These are phyloP conservation scores for Backusella westeae DNA, from an alignment of 192 early-diverging fungal species.

Conservation along the genomic window DNA sequence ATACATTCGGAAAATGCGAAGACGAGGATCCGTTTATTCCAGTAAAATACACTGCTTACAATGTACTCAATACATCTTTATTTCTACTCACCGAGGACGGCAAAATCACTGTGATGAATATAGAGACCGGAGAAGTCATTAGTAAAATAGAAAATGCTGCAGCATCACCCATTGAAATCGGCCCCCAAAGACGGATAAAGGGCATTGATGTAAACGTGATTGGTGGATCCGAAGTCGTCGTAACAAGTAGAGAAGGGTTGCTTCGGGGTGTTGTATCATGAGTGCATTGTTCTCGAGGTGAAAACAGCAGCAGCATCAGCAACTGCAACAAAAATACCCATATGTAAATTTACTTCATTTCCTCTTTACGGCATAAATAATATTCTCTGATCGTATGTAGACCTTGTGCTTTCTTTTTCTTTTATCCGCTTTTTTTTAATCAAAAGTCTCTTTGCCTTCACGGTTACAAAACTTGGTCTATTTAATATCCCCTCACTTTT, in stretches of 20 bases:
- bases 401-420: not conserved
- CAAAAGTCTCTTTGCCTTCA: not conserved
- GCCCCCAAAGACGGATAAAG: not conserved
- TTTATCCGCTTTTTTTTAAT: not conserved
- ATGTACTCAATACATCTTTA: constrained; percentile 27
- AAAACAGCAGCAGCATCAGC: not conserved
- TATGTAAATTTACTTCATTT: not conserved
- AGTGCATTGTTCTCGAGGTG: not conserved
- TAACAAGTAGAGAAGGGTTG: constrained; percentile 31
- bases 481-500: not conserved
- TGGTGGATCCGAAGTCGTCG: constrained; percentile 30
- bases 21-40: constrained; percentile 3
- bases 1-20: constrained; percentile 9
- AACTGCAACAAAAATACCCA: not conserved
- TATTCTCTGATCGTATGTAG: not conserved
- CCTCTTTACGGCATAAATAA: not conserved
- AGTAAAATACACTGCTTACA: constrained; percentile 38
- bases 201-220: constrained; percentile 39
- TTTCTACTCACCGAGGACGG: constrained; percentile 37
- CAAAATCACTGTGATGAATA: constrained; percentile 31
- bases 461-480: too few species aligned
- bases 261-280: constrained; percentile 27
- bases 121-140: constrained; percentile 32
- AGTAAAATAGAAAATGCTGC: constrained; percentile 24
- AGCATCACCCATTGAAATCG: constrained; percentile 1